These are phyloP conservation scores for Niebla homalea DNA, from an alignment of 495 filamentous ascomycete species.

Conservation along the genomic window DNA sequence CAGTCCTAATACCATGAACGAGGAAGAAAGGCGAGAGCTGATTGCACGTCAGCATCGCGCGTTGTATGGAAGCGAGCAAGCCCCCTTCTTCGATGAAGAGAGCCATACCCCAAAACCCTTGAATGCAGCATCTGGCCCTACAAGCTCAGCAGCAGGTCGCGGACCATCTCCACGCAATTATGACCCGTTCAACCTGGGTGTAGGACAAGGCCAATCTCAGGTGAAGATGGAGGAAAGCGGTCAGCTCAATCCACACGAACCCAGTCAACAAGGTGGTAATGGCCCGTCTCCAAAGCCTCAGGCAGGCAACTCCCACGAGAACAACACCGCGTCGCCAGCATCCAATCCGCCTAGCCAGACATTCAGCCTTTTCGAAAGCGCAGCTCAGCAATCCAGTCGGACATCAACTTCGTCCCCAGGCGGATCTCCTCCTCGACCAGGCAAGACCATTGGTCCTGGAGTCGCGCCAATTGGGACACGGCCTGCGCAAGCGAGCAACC, in stretches of 20 bases:
- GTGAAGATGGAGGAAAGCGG: conserved; percentile 25
- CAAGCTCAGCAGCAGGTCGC: conserved; percentile 34
- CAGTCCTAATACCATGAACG: conserved; percentile 83
- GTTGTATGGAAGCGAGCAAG: conserved; percentile 68
- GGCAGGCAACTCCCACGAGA: conserved; percentile 61
- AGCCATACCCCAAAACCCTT: conserved; percentile 41
- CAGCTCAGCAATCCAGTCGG: conserved; percentile 61
- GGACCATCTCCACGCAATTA: conserved; percentile 49
- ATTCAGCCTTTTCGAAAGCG: conserved; percentile 53
- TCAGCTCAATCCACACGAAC: conserved; percentile 19
- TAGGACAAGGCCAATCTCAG: conserved; percentile 25
- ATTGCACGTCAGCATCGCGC: conserved; percentile 90
- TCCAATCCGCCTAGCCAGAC: conserved; percentile 45
- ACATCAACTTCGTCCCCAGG: conserved; percentile 85
- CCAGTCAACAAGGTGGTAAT: conserved; percentile 17
- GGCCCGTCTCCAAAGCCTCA: conserved; percentile 29
- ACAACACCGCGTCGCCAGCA: conserved; percentile 77
- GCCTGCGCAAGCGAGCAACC: conserved; percentile 50
- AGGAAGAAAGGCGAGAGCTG: conserved; percentile 91
- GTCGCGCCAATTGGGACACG: conserved; percentile 93
- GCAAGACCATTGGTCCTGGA: conserved; percentile 42
- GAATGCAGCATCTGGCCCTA: conserved; percentile 42
- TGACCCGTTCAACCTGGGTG: conserved; percentile 46
- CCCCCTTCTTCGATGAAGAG: conserved; percentile 52
- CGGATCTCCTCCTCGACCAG: conserved; percentile 57